Conservation (phyloP, 2,329 filamentous ascomycete genomes). For the Aspergillus sp. region DNA sequence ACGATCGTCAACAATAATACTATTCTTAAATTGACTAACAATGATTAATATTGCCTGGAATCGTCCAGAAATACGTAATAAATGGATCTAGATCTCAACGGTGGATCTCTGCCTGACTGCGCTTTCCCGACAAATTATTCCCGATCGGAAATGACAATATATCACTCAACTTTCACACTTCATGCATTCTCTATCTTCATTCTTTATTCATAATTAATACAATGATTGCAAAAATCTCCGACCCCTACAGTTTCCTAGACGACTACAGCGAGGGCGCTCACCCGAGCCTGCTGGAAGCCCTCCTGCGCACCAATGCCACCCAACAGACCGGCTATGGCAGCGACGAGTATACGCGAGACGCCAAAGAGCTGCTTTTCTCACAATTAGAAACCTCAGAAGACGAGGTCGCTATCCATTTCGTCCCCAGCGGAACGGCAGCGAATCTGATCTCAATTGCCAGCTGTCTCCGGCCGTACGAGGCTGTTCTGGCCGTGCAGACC, state of each 20-base stretch:
- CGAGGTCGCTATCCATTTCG: constrained; percentile 51
- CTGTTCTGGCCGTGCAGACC: constrained; percentile 51
- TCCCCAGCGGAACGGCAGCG: constrained; percentile 53
- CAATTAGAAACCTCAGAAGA: constrained; percentile 32
- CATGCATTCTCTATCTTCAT: neutral
- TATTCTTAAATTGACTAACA: too few species aligned
- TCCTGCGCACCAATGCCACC: constrained; percentile 45
- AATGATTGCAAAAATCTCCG: constrained; percentile 12
- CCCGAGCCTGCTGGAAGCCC: constrained; percentile 49
- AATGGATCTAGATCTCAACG: too few species aligned
- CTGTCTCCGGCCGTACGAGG: constrained; percentile 52
- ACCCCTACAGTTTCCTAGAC: constrained; percentile 49
- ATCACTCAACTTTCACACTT: neutral
- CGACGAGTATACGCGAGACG: constrained; percentile 46
- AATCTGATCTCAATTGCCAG: constrained; percentile 55
- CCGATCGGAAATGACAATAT: constrained; percentile 6
- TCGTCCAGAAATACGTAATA: too few species aligned
- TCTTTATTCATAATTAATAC: neutral
- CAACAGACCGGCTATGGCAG: constrained; percentile 51
- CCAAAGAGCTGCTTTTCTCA: constrained; percentile 43
- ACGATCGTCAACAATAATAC: too few species aligned
- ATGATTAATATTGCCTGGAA: too few species aligned
- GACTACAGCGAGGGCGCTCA: constrained; percentile 56
- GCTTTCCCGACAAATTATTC: neutral
- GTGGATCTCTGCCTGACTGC: too few species aligned